Evolutionary conservation across 139 green algal species (phyloP).

Genomic region (Coelastrella sp.): DNA sequence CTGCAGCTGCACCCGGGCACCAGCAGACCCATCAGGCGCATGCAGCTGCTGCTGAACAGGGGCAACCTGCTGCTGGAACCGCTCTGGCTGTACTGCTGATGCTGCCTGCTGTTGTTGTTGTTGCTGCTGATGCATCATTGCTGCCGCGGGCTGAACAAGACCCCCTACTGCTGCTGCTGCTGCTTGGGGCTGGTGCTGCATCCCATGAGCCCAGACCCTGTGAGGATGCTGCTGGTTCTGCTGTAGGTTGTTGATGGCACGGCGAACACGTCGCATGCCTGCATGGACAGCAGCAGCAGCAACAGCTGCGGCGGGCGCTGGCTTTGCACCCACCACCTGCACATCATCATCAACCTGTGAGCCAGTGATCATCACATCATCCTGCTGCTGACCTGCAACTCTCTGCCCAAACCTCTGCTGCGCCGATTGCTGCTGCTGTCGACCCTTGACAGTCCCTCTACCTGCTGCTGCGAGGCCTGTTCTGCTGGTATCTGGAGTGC

Average conservation of each 20-base stretch:
- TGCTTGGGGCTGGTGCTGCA: neutral
- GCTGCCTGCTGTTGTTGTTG: neutral
- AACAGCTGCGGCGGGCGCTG: neutral
- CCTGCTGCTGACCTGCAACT: neutral
- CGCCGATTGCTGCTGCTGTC: neutral
- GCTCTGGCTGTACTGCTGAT: neutral
- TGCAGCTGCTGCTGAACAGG: neutral
- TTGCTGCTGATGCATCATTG: neutral
- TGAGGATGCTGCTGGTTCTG: neutral
- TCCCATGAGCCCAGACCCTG: neutral
- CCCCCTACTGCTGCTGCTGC: conserved; percentile 5
- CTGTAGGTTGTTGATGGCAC: neutral
- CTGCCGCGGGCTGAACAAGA: neutral
- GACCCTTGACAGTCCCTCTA: neutral
- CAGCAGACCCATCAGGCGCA: neutral
- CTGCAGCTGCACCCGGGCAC: conserved; percentile 20
- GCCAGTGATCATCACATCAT: neutral
- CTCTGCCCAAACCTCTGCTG: neutral
- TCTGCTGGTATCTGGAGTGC: too few relatives aligned
- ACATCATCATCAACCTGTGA: neutral
- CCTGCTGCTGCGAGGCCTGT: neutral
- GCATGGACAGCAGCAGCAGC: neutral
- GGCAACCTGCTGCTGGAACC: neutral
- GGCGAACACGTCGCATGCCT: neutral
- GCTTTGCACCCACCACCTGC: neutral